Evolutionary conservation across 2,329 filamentous ascomycete species (phyloP).

Genomic region (Curvularia eragrostidis): DNA sequence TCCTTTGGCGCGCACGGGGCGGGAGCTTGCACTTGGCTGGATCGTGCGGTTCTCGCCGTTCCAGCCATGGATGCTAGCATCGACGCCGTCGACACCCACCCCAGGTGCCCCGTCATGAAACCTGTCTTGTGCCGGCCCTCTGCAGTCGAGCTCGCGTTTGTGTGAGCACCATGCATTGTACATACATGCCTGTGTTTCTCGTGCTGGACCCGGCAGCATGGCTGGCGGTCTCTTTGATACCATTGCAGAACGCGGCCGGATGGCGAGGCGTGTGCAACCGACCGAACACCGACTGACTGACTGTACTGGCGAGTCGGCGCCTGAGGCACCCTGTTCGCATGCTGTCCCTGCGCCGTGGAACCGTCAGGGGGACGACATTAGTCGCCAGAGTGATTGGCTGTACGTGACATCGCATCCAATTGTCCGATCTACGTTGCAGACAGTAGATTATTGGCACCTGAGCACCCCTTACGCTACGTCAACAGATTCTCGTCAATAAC

Average conservation of each 20-base stretch:
- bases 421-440: constrained; percentile 22
- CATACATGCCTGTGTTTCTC: neutral
- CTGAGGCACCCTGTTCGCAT: constrained; percentile 29
- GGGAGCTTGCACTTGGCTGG: constrained; percentile 31
- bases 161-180: neutral
- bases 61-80: constrained; percentile 21
- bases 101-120: constrained; percentile 33
- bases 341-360: constrained; percentile 35
- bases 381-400: constrained; percentile 22
- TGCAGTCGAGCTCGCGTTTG: neutral
- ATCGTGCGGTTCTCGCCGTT: constrained; percentile 28
- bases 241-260: constrained; percentile 2
- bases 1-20: constrained; percentile 40
- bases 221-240: neutral
- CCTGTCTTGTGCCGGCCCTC: constrained; percentile 11
- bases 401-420: constrained; percentile 15
- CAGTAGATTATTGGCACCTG: constrained; percentile 10
- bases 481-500: constrained; percentile 14
- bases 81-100: constrained; percentile 21
- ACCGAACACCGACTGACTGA: neutral
- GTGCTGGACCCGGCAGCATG: neutral
- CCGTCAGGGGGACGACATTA: constrained; percentile 25
- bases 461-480: constrained; percentile 25
- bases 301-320: constrained; percentile 12
- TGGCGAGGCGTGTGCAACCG: neutral